Conservation (phyloP, 768 basidiomycete species). For the Suillus cothurnatus region DNA sequence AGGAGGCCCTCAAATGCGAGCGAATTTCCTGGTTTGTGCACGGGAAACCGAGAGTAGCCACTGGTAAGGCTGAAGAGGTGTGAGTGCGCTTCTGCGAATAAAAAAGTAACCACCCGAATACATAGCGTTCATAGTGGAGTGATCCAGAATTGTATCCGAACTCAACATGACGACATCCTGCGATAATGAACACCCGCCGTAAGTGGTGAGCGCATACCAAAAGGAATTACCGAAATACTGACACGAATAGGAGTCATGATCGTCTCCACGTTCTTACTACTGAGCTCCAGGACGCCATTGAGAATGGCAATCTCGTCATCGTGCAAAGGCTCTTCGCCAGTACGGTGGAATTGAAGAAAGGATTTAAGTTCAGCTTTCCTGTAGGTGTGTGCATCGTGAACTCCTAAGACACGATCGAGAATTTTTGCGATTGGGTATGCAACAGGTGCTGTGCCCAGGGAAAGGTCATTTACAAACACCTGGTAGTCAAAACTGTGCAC, state of each 20-base stretch:
- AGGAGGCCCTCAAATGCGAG: conserved; percentile 79
- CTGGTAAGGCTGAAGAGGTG: conserved; percentile 51
- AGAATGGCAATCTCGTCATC: conserved; percentile 84
- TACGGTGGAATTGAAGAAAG: conserved; percentile 79
- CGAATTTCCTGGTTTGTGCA: conserved; percentile 73
- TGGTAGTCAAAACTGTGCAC: conserved; percentile 9
- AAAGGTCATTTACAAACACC: background rate
- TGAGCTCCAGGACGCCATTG: conserved; percentile 78
- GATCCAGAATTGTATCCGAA: conserved; percentile 77
- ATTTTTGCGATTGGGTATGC: conserved; percentile 73
- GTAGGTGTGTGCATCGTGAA: conserved; percentile 70
- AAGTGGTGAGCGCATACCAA: conserved; percentile 35
- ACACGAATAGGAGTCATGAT: conserved; percentile 86
- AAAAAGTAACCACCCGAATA: conserved; percentile 30
- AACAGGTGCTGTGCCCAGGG: conserved; percentile 56
- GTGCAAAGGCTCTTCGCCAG: conserved; percentile 69
- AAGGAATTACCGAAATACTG: conserved; percentile 1
- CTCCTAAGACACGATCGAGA: conserved; percentile 80
- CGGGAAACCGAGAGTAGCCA: conserved; percentile 92
- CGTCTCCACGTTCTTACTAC: conserved; percentile 71
- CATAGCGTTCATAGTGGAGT: conserved; percentile 77
- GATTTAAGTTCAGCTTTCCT: conserved; percentile 82
- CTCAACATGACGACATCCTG: conserved; percentile 85
- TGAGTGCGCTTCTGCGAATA: conserved; percentile 8
- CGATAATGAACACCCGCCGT: conserved; percentile 43